These are phyloP conservation scores for Pulveroboletus sp. DNA, from an alignment of 768 basidiomycete species.

Conservation along the genomic window DNA sequence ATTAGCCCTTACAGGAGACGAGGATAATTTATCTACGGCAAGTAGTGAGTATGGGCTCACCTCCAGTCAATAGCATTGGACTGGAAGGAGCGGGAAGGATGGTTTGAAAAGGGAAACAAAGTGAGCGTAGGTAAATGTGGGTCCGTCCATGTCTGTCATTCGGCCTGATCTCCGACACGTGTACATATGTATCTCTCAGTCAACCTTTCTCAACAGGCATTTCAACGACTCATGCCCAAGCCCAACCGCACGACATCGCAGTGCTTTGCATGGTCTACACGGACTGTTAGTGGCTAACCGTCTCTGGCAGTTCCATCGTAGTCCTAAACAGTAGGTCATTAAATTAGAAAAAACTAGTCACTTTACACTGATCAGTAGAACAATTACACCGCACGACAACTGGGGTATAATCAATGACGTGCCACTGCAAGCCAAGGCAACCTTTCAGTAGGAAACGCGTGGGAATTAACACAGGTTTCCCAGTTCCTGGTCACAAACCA, in stretches of 20 bases:
- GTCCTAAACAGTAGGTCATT: constrained; percentile 17
- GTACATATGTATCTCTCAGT: constrained; percentile 36
- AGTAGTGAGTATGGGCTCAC: too few relatives aligned
- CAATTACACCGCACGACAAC: neutral
- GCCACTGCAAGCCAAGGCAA: constrained; percentile 11
- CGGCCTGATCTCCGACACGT: too few relatives aligned
- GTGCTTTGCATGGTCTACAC: constrained; percentile 19
- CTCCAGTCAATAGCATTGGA: too few relatives aligned
- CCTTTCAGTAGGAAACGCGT: constrained; percentile 20
- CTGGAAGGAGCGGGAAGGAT: too few relatives aligned
- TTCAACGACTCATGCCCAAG: constrained; percentile 76
- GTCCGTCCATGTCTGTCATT: too few relatives aligned
- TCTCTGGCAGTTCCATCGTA: constrained; percentile 28
- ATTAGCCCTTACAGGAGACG: too few relatives aligned
- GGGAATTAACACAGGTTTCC: constrained; percentile 13
- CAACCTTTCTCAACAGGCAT: constrained; percentile 91
- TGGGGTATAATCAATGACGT: constrained; percentile 5
- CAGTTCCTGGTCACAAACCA: constrained; percentile 29
- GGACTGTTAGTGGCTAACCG: constrained; percentile 2
- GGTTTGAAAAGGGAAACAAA: too few relatives aligned
- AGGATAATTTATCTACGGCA: too few relatives aligned
- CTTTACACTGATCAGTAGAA: neutral
- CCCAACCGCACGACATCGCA: constrained; percentile 81
- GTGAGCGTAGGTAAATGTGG: too few relatives aligned
- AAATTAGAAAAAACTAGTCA: neutral